phyloP scores from a whole-genome alignment of 805 yeast species.

The Pichia scutulata region DNA sequence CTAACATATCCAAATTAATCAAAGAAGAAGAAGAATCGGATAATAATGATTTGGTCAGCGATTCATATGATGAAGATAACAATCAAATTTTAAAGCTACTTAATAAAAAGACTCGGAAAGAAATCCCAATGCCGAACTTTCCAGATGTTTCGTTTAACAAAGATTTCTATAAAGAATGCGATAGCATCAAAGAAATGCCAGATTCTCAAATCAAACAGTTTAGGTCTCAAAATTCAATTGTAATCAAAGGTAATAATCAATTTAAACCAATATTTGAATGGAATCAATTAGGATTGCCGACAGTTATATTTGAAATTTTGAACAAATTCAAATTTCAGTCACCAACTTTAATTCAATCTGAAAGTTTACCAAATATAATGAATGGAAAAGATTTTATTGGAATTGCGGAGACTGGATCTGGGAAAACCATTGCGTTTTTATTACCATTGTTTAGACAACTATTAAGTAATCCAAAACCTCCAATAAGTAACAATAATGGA shows the following conservation, averaged over 20 bases:
- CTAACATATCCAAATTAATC: not conserved
- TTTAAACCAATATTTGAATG: slow-evolving; percentile 61
- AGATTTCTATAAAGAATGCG: slow-evolving; percentile 55
- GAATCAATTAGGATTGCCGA: slow-evolving; percentile 75
- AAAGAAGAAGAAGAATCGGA: not conserved
- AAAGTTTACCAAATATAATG: slow-evolving; percentile 86
- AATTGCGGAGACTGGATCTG: slow-evolving; percentile 94
- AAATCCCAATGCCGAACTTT: slow-evolving; percentile 43
- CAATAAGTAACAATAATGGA: slow-evolving; percentile 28
- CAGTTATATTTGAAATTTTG: slow-evolving; percentile 45
- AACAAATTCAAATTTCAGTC: slow-evolving; percentile 41
- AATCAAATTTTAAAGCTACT: slow-evolving; percentile 33
- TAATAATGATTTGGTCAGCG: not conserved
- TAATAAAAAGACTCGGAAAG: slow-evolving; percentile 42
- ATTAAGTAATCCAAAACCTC: slow-evolving; percentile 45
- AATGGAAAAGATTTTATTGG: slow-evolving; percentile 86
- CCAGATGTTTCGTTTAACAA: slow-evolving; percentile 46
- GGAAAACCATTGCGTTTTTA: slow-evolving; percentile 85
- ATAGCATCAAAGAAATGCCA: slow-evolving; percentile 40
- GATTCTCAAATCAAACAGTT: slow-evolving; percentile 49
- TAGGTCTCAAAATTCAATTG: slow-evolving; percentile 57
- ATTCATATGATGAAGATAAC: slow-evolving; percentile 11
- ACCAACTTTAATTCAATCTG: slow-evolving; percentile 88
- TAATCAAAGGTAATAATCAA: slow-evolving; percentile 51
- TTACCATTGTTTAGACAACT: slow-evolving; percentile 82